A percentile compares a stretch with the other conserved stretches of the same genome.
Evolutionary conservation across 176 grass and related monocot genomes (phyloP).

Genomic region (Hordeum marinum): DNA sequence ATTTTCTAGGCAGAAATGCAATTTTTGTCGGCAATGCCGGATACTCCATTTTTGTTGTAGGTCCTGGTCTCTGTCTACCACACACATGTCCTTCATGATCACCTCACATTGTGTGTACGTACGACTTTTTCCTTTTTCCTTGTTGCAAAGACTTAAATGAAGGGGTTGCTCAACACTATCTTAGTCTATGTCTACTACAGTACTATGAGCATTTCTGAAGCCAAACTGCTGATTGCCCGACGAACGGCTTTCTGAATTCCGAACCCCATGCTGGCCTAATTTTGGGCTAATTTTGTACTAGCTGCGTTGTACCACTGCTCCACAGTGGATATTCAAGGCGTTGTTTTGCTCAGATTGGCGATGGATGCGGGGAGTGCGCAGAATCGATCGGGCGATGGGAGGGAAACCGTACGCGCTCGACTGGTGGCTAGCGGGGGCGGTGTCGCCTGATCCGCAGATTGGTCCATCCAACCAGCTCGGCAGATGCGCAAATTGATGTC

Average conservation of each 20-base stretch:
- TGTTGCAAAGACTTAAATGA: no score
- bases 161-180: no score
- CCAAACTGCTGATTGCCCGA: no score
- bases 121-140: no score
- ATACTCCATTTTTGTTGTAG: no score
- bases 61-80: no score
- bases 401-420: background rate
- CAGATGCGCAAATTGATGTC: background rate
- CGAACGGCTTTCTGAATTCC: background rate
- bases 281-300: background rate
- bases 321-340: background rate
- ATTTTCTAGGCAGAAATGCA: no score
- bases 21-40: no score
- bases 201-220: no score
- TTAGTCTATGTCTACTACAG: no score
- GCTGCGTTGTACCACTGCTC: background rate
- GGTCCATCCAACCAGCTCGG: slow-evolving; percentile 18
- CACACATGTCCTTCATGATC: no score
- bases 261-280: background rate
- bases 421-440: background rate
- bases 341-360: background rate
- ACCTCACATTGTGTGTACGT: no score
- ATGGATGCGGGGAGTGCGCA: background rate
- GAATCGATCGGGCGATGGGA: background rate
- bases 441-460: background rate